A percentile compares a stretch with the other conserved stretches of the same genome.
phyloP scores from a whole-genome alignment of 768 basidiomycete species.

The Lanmaoa pseudosensibilis region DNA sequence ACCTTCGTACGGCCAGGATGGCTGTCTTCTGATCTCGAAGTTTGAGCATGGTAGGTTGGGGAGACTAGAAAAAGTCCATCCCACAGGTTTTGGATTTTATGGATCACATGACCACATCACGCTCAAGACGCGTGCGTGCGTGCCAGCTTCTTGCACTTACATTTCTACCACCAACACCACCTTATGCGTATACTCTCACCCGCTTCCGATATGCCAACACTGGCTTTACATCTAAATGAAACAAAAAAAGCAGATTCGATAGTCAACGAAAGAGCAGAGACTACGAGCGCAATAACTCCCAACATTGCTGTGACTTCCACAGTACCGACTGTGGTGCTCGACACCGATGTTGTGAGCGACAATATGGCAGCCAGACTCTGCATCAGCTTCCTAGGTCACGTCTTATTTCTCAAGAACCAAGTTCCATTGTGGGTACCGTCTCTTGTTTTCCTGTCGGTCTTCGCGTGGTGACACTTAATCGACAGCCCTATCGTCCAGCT shows the following conservation, averaged over 20 bases:
- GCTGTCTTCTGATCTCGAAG: too few species aligned
- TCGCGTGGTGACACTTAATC: background rate
- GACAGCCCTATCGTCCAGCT: slow-evolving; percentile 67
- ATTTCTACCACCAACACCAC: background rate
- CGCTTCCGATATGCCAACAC: background rate
- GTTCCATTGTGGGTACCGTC: slow-evolving; percentile 66
- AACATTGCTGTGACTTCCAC: slow-evolving; percentile 4
- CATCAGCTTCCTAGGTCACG: slow-evolving; percentile 61
- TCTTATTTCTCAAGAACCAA: slow-evolving; percentile 77
- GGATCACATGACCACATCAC: slow-evolving; percentile 5
- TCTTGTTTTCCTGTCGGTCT: background rate
- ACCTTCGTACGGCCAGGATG: too few species aligned
- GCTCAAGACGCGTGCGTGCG: background rate
- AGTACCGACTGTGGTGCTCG: slow-evolving; percentile 46
- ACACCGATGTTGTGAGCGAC: slow-evolving; percentile 53
- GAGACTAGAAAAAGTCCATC: too few species aligned
- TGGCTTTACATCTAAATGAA: background rate
- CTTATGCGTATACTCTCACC: slow-evolving; percentile 15
- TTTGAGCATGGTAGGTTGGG: too few species aligned
- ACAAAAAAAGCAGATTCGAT: background rate
- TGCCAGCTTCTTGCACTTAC: background rate
- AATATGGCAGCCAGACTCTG: slow-evolving; percentile 65
- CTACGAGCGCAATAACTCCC: background rate
- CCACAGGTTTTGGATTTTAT: too few species aligned
- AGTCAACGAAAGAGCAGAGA: background rate